phyloP scores from a whole-genome alignment of 345 rosid species.

The Salix purpurea region DNA sequence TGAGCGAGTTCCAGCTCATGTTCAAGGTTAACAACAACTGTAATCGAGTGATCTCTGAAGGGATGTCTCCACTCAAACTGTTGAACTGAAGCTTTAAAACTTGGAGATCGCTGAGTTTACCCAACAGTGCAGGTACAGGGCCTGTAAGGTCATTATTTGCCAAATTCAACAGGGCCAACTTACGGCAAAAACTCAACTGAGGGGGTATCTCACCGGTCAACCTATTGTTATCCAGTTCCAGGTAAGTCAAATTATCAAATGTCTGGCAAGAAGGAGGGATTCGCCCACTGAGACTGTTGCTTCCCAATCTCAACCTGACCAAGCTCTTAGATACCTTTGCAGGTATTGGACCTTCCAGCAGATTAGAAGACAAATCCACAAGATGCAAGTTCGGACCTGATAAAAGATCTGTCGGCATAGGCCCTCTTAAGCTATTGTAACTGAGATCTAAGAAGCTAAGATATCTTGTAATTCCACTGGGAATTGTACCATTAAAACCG shows the following conservation, averaged over 20 bases:
- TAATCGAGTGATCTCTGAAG: slow-evolving; percentile 28
- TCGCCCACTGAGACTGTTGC: slow-evolving; percentile 39
- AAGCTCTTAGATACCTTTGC: slow-evolving; percentile 31
- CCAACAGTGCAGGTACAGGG: slow-evolving; percentile 35
- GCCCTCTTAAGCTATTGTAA: slow-evolving; percentile 43
- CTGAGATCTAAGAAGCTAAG: slow-evolving; percentile 54
- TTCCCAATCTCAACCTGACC: slow-evolving; percentile 68
- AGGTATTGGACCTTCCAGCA: slow-evolving; percentile 45
- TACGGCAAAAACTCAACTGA: slow-evolving; percentile 36
- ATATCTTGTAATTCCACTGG: slow-evolving; percentile 42
- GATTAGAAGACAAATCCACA: slow-evolving; percentile 60
- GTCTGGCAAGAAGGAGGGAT: slow-evolving; percentile 33
- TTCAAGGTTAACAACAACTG: slow-evolving; percentile 32
- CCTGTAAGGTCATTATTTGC: slow-evolving; percentile 51
- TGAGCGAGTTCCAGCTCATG: slow-evolving; percentile 52
- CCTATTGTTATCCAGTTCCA: slow-evolving; percentile 66
- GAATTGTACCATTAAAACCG: slow-evolving; percentile 41
- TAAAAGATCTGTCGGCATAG: slow-evolving; percentile 48
- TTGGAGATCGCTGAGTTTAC: slow-evolving; percentile 41
- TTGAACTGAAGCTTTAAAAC: slow-evolving; percentile 58
- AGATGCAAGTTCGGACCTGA: slow-evolving; percentile 23
- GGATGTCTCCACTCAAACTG: slow-evolving; percentile 51
- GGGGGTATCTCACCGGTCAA: slow-evolving; percentile 46
- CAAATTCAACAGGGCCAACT: slow-evolving; percentile 54
- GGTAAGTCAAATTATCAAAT: slow-evolving; percentile 38